phyloP scores from a whole-genome alignment of 768 basidiomycete species.

The Panellus pusillus region DNA sequence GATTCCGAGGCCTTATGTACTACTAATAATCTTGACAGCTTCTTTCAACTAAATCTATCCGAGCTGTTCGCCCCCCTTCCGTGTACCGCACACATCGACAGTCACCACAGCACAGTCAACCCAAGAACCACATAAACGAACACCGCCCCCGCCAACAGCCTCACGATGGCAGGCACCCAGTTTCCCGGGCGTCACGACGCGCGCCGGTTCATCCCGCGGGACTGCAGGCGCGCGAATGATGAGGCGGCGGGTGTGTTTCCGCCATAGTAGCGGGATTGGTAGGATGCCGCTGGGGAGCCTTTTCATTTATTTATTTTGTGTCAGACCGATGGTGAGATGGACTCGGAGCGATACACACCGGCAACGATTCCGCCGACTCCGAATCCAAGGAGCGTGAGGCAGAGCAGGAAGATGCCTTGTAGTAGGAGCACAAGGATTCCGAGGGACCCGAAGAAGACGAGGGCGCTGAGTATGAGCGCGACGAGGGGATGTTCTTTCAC shows the following conservation, averaged over 20 bases:
- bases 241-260: conserved; percentile 26
- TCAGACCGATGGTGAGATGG: not conserved
- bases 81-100: not conserved
- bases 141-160: conserved; percentile 21
- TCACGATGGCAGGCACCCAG: conserved; percentile 55
- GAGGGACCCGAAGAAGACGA: conserved; percentile 26
- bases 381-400: conserved; percentile 21
- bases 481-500: conserved; percentile 21
- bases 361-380: conserved; percentile 21
- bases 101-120: not conserved
- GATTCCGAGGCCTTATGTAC: too few relatives aligned
- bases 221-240: conserved; percentile 26
- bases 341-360: conserved; percentile 15
- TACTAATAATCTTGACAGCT: too few relatives aligned
- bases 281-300: conserved; percentile 29
- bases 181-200: conserved; percentile 62
- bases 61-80: too few relatives aligned
- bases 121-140: conserved; percentile 19
- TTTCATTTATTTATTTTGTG: not conserved
- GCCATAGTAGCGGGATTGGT: conserved; percentile 26
- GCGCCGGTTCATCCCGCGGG: conserved; percentile 26
- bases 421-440: conserved; percentile 27
- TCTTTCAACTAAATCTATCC: too few relatives aligned
- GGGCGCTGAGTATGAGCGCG: conserved; percentile 12
- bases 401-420: conserved; percentile 19